Base-by-base conservation (phyloP, 192 early-diverging fungal species). In the Podila epigama region DNA sequence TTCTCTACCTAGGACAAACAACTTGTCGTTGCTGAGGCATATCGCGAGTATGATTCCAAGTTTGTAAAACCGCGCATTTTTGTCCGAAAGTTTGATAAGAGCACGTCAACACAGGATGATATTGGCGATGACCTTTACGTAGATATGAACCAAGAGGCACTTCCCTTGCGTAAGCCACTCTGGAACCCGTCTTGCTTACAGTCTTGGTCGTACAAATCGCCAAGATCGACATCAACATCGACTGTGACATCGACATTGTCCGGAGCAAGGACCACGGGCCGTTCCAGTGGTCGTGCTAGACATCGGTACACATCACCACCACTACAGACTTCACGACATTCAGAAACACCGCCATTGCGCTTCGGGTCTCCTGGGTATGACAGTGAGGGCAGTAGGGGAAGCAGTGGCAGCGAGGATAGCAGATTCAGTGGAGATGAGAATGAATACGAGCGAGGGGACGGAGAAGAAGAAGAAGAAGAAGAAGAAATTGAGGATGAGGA, bases 41-140 rank as follows among this genome's bases (percentile, higher is more conserved):
- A 83, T 33, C 69, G 81, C 56, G 89, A 91, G 73, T 91, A 91
- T 61, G 86, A 89, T 65, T 58, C 61, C 52, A 88, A 81, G 41
- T 89, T 89, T 79, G 89, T 91, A 25, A 65, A 91, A 33, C 89
- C 89, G 9, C 75, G 81, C 8, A 73, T 89, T 37, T 89, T 89
- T 77, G 85, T 86, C 4, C 79, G 83, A 16, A 89, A 84, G 56
- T 75, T 39, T 27, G 89, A 91, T 66, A 68, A 68, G 61, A 32
- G 44, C 15, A 59, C 75, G n/a, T 68, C 70, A 1, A 83, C 79
- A 2, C 61, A 72, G 28, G 55, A 54, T 9, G 79, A 63, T 56
- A 58, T 53, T 0, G 44, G 36, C n/a, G n/a, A n/a, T 12, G 65
- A 66, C 18, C 6, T 59, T 12, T 33, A 33, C n/a, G 2, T 18